Base-by-base conservation (phyloP, 768 basidiomycete genomes). In the Xerocomellus amylosporus region DNA sequence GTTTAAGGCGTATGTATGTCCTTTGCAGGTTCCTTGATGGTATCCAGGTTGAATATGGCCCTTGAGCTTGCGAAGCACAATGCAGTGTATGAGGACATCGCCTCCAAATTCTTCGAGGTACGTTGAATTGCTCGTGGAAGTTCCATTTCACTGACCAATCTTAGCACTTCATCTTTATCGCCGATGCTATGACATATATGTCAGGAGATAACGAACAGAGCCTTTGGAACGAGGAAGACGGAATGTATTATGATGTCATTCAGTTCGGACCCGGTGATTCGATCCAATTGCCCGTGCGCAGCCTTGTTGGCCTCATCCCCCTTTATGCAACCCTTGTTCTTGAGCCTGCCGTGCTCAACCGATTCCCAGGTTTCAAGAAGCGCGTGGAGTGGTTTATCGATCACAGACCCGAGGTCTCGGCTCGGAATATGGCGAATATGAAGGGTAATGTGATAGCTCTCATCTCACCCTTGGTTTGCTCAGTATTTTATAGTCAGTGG, bases 371-470 rank as follows among this genome's bases (percentile, higher is more conserved):
- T 2, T 99, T 99, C 81, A 98, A 93, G 77, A 98, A 98, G 74
- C 84, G 97, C 37, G 84, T 99, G 83, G 93, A 99, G 56, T 98
- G 97, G 97, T 99, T 98, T 75, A 83, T 98, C 49, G 85, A 97
- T 64, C 90, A 98, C 71, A 76, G 95, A n/a, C 85, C 87, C 0
- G 90, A 86, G 53, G 82, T 98, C 39, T 88, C 93, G 13, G 81
- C 80, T 46, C 79, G 97, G 60, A 99, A 97, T 71, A 93, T 98
- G 79, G 95, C 97, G 6, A 97, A 96, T 71, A 95, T 98, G 84
- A 88, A 87, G 73, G 84, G 90, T 90, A 56, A 43, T 69, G 64
- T 34, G 26, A 39, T 17, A 20, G 8, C 26, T 15, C 36, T 51
- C 24, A 28, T 51, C 46, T 20, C 28, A 13, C 47, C 19, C 4